Base-by-base conservation (phyloP, 306 rosid species). In the Acacia confusa region DNA sequence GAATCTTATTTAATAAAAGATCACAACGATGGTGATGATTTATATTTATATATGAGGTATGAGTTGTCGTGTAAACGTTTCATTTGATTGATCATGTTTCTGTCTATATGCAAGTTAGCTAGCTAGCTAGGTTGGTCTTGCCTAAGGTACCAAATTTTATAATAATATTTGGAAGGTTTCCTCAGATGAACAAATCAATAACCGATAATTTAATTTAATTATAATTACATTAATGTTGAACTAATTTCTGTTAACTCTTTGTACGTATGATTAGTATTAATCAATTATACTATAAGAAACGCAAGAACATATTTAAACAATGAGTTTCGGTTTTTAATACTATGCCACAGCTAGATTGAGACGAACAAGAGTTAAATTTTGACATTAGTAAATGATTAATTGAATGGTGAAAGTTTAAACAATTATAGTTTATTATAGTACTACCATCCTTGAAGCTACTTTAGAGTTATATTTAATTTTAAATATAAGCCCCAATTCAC, bases 31-130 rank as follows among this genome's bases (percentile, higher is more conserved):
- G 41, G 3, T 64, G 45, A 79, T 2, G 72, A 13, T 17, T 64
- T 19, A 10, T 9, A 84, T 13, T 69, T 58, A 25, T 60, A 50
- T 9, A 36, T 38, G 43, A n/a, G 16, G 16, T 40, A 24, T 8
- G 22, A 43, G 70, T 28, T 60, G 65, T 74, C 34, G 79, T 43
- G 82, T 81, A 82, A 70, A 72, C 25, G 82, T 65, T 69, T 69
- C 50, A 69, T 22, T 9, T 53, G 19, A 40, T 9, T 53, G 14
- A 40, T 24, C 30, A 28, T 41, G 52, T 44, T 20, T 47, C 2
- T 80, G 5, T 61, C 19, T 12, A 30, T 55, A 15, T 12, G 66
- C 66, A 60, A 60, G 66, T 16, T 55, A 7, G 43, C 27, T 2
- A 36, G 66, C 30, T 55, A 7, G 43, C 27, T 2, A 36, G 50